These are phyloP conservation scores for Rosa rugosa DNA, from an alignment of 306 rosid species.

Conservation along the genomic window DNA sequence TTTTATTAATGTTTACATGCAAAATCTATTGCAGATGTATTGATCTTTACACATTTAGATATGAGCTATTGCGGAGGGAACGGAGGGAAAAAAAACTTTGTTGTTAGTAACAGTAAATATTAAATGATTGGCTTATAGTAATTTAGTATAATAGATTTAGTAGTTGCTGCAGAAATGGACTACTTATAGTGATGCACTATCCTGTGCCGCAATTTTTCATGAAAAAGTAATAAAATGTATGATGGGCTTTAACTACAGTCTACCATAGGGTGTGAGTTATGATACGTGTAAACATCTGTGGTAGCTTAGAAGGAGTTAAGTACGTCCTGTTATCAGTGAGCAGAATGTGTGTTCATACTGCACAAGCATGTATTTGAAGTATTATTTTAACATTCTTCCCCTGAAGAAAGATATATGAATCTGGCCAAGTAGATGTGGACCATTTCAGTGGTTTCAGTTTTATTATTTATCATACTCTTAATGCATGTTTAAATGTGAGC, in stretches of 20 bases:
- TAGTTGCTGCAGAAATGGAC: not conserved
- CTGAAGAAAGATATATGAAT: not conserved
- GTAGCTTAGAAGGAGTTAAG: not conserved
- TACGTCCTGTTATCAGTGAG: not conserved
- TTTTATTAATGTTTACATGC: slow-evolving; percentile 20
- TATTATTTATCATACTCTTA: not conserved
- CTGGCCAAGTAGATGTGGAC: not conserved
- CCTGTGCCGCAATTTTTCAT: not conserved
- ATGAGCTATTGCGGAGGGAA: not conserved
- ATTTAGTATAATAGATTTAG: not conserved
- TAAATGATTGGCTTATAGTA: not conserved
- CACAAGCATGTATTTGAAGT: not conserved
- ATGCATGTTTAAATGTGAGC: too few relatives aligned
- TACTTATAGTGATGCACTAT: not conserved
- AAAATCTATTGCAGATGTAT: not conserved
- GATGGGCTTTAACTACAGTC: not conserved
- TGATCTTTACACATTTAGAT: slow-evolving; percentile 5
- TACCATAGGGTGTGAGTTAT: not conserved
- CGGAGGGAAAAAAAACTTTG: not conserved
- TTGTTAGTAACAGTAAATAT: not conserved
- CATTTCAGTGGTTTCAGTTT: not conserved
- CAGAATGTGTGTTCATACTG: not conserved
- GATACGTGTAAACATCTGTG: not conserved
- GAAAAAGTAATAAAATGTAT: not conserved
- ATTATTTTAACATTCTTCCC: too few relatives aligned